Base-by-base conservation (phyloP, 768 basidiomycete species). In the Kwoniella botswanensis region DNA sequence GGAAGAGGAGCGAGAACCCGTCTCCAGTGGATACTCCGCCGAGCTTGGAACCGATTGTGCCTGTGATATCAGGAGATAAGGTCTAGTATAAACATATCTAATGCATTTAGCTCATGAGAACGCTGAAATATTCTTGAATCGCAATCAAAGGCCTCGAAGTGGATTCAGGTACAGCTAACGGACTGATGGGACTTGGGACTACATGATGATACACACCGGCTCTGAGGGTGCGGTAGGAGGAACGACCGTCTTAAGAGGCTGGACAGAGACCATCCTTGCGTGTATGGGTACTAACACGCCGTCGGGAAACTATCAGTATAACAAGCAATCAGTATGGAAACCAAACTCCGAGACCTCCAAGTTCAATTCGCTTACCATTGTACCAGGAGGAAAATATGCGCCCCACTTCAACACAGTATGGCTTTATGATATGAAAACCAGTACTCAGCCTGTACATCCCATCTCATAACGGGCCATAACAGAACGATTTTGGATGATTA, bases 211-310 rank as follows among this genome's bases (percentile, higher is more conserved):
- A 65, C 79, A 80, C 3, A 71, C 73, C 18, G 76, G 42, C 46
- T 80, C 76, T 1, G 68, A 4, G 17, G 72, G 56, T 2, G 35
- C 52, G 1, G 58, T 12, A 1, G 29, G 12, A 13, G 66, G 55
- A 41, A 64, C 64, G 1, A 26, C 9, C 6, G 79, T 80, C 53
- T 70, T 50, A 24, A 81, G 69, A 43, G 79, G 77, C 62, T 81
- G 79, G 0, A 81, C 79, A 13, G 71, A 73, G 4, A 80, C 79
- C 77, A 80, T 78, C 29, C 79, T 65, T 22, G 76, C 78, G 59
- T 81, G 79, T n/a, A 81, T 81, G 0, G 78, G 78, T 17, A 77
- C 76, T 9, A 81, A 70, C 7, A 79, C 80, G 35, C 80, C 78
- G 54, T 80, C 77, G 3, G 76, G 76, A 43, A 80, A 78, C 79